Percentiles rank a stretch among this genome's conserved stretches.
Conservation (phyloP, 2,329 filamentous ascomycete genomes). For the Phaeosphaeriaceae sp. region DNA sequence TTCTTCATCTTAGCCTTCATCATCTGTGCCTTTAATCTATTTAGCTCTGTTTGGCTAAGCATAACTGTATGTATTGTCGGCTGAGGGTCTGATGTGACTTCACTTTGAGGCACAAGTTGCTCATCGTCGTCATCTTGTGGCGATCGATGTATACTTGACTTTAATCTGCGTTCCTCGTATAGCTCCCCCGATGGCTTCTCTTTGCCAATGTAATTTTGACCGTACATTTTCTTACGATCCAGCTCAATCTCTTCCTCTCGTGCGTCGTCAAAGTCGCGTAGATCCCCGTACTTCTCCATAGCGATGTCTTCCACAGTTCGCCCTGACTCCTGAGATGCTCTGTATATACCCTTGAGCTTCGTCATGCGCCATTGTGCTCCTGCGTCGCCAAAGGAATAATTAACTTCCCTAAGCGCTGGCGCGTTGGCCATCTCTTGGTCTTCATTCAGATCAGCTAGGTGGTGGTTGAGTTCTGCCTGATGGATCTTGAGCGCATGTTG, state of each 20-base stretch:
- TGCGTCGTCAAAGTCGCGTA: constrained; percentile 89
- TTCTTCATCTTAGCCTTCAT: constrained; percentile 93
- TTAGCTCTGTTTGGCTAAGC: constrained; percentile 80
- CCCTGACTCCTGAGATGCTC: constrained; percentile 74
- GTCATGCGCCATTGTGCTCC: constrained; percentile 97
- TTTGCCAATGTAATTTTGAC: constrained; percentile 81
- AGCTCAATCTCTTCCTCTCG: constrained; percentile 92
- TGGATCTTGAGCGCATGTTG: constrained; percentile 76
- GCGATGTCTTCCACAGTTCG: constrained; percentile 82
- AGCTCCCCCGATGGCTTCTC: constrained; percentile 88
- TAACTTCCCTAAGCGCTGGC: constrained; percentile 66
- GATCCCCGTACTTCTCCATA: constrained; percentile 76
- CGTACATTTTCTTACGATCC: constrained; percentile 82
- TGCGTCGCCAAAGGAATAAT: constrained; percentile 86
- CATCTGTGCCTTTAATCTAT: constrained; percentile 88
- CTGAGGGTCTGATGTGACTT: constrained; percentile 62
- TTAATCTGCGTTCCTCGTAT: constrained; percentile 74
- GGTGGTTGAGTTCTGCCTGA: constrained; percentile 78
- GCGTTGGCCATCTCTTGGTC: constrained; percentile 46
- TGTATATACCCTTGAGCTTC: constrained; percentile 85
- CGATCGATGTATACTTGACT: constrained; percentile 58
- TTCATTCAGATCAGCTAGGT: constrained; percentile 64
- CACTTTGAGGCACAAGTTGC: constrained; percentile 58
- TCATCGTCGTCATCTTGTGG: constrained; percentile 30
- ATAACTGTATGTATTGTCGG: constrained; percentile 56